phyloP scores from a whole-genome alignment of 129 eudicot species.

The Flaveria brownii region DNA sequence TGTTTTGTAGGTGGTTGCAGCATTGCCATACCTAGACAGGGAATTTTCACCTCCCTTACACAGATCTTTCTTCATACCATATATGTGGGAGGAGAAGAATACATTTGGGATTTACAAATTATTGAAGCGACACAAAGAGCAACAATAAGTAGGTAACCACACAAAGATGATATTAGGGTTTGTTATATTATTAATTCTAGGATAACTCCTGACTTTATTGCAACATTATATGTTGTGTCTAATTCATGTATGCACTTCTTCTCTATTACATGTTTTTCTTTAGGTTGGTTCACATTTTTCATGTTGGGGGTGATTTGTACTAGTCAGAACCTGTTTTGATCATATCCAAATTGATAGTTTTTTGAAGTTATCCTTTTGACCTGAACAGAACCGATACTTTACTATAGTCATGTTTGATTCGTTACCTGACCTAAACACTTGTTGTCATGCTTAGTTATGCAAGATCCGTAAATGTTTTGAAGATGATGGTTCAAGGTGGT shows the following conservation, averaged over 20 bases:
- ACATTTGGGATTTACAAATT: slow-evolving; percentile 80
- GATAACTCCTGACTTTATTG: background rate
- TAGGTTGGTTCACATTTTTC: background rate
- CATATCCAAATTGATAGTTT: background rate
- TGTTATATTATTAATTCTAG: slow-evolving; percentile 28
- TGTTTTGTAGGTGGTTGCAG: slow-evolving; percentile 71
- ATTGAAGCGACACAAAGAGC: slow-evolving; percentile 66
- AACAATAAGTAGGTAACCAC: slow-evolving; percentile 21
- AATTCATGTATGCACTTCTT: background rate
- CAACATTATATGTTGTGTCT: background rate
- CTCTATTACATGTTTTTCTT: background rate
- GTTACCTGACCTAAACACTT: too few species aligned
- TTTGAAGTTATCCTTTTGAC: background rate
- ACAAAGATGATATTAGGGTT: slow-evolving; percentile 5
- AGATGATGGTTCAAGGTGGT: too few species aligned
- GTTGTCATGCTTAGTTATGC: too few species aligned
- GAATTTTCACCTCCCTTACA: slow-evolving; percentile 81
- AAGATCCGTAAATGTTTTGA: too few species aligned
- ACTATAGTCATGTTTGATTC: too few species aligned
- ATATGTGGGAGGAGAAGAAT: slow-evolving; percentile 80
- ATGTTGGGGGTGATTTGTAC: background rate
- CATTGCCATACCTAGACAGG: slow-evolving; percentile 83
- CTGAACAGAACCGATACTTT: too few species aligned
- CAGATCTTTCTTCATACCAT: slow-evolving; percentile 91
- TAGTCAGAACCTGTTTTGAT: background rate